Conservation (phyloP, 371 early-diverging fungal genomes). For the Basidiobolus heterosporus region DNA sequence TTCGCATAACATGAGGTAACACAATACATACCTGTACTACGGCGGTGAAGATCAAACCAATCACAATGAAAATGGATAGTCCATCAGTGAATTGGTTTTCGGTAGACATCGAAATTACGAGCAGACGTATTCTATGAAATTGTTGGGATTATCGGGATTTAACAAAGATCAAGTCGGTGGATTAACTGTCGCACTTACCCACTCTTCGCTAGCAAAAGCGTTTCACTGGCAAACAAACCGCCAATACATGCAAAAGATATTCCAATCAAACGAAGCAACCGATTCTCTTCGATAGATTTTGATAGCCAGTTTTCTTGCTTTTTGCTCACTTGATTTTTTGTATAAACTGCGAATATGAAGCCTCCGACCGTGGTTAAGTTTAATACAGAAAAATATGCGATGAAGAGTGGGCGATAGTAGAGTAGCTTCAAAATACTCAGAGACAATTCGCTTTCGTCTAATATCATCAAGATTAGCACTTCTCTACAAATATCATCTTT, state of each 20-base stretch:
- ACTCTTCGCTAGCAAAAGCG: constrained; percentile 42
- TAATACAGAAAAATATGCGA: constrained; percentile 43
- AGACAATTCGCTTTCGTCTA: constrained; percentile 24
- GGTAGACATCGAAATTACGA: constrained; percentile 28
- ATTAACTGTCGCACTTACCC: too few species aligned
- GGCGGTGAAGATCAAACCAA: constrained; percentile 34
- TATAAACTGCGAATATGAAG: constrained; percentile 12
- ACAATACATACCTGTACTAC: constrained; percentile 28
- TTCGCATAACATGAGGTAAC: background rate
- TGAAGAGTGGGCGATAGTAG: constrained; percentile 36
- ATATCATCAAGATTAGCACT: constrained; percentile 4
- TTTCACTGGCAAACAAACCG: constrained; percentile 43
- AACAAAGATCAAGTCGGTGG: too few species aligned
- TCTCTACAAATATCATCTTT: background rate
- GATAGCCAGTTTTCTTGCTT: too few species aligned
- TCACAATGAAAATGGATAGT: constrained; percentile 34
- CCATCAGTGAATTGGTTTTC: constrained; percentile 42
- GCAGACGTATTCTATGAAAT: constrained; percentile 27
- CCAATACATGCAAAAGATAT: constrained; percentile 43
- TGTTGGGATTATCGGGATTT: background rate
- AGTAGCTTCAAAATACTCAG: constrained; percentile 32
- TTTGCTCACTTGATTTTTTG: too few species aligned
- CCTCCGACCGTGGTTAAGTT: constrained; percentile 31
- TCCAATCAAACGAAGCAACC: constrained; percentile 31
- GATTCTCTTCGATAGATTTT: too few species aligned